Evolutionary conservation across 163 green algal species (phyloP).

Genomic region (Scenedesmus sp.): DNA sequence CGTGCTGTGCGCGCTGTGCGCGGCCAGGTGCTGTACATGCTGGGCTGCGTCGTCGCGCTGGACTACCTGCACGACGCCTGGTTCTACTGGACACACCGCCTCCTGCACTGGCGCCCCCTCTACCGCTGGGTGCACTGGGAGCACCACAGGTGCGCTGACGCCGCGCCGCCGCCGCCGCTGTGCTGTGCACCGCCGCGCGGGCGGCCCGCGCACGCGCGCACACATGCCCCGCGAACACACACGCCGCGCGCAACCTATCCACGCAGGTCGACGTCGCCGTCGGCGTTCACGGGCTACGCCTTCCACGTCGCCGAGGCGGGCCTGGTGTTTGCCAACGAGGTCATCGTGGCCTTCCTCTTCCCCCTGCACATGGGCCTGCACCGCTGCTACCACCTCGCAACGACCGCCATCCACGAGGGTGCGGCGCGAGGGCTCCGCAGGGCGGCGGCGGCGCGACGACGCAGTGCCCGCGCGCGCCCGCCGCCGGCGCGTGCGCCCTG

Average conservation of each 20-base stretch:
- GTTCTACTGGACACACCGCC: slow-evolving; percentile 94
- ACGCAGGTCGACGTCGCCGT: slow-evolving; percentile 69
- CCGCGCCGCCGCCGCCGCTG: neutral
- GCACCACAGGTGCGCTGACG: slow-evolving; percentile 76
- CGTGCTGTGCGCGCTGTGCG: too few species aligned
- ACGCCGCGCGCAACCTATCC: neutral
- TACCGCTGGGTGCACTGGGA: slow-evolving; percentile 84
- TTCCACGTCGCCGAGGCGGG: slow-evolving; percentile 82
- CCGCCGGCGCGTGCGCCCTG: too few species aligned
- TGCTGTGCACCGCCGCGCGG: neutral
- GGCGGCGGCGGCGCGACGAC: too few species aligned
- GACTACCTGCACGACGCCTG: slow-evolving; percentile 92
- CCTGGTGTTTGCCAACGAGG: slow-evolving; percentile 93
- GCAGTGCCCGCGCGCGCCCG: too few species aligned
- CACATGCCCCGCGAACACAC: slow-evolving; percentile 48
- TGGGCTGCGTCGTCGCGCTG: slow-evolving; percentile 69
- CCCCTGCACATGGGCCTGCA: slow-evolving; percentile 86
- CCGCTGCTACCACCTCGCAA: slow-evolving; percentile 87
- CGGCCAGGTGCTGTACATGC: slow-evolving; percentile 66
- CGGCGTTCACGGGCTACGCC: slow-evolving; percentile 80
- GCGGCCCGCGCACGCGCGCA: neutral
- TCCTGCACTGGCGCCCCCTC: slow-evolving; percentile 86
- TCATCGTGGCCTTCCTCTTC: slow-evolving; percentile 86
- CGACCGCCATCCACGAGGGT: slow-evolving; percentile 89
- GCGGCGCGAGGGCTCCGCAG: too few species aligned